phyloP scores from a whole-genome alignment of 2,329 filamentous ascomycete species.

The Elsinoe arachidis region DNA sequence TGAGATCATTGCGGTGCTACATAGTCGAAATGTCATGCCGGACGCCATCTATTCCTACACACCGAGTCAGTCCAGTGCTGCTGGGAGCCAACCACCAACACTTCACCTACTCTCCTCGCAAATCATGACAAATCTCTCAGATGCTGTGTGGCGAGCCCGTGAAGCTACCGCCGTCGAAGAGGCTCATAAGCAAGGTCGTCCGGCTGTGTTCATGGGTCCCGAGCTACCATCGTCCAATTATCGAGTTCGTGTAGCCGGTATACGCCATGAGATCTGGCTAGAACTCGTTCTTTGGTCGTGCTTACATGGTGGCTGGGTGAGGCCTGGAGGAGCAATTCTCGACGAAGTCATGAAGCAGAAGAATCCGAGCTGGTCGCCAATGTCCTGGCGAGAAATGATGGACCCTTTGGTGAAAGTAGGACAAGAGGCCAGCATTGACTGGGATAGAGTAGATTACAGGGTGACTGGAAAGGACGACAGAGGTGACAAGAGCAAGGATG shows the following conservation, averaged over 20 bases:
- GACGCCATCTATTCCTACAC: slow-evolving; percentile 36
- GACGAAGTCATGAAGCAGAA: slow-evolving; percentile 20
- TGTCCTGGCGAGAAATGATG: slow-evolving; percentile 37
- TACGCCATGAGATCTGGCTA: slow-evolving; percentile 42
- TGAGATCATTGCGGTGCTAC: slow-evolving; percentile 40
- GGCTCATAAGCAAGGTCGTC: slow-evolving; percentile 26
- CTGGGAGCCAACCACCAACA: slow-evolving; percentile 39
- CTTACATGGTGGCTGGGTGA: slow-evolving; percentile 39
- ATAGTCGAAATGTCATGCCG: slow-evolving; percentile 40
- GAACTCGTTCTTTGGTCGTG: slow-evolving; percentile 46
- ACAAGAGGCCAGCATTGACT: slow-evolving; percentile 22
- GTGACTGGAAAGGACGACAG: slow-evolving; percentile 18
- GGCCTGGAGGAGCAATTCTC: slow-evolving; percentile 35
- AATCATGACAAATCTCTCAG: slow-evolving; percentile 42
- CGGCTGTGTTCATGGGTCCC: slow-evolving; percentile 32
- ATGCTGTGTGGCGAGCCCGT: slow-evolving; percentile 42
- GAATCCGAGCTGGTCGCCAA: slow-evolving; percentile 23
- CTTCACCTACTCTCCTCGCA: slow-evolving; percentile 40
- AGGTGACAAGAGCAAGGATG: not conserved
- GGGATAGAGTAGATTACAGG: slow-evolving; percentile 24
- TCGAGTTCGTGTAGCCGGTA: slow-evolving; percentile 31
- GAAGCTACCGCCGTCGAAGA: slow-evolving; percentile 28
- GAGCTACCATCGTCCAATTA: slow-evolving; percentile 38
- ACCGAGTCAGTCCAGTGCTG: slow-evolving; percentile 27
- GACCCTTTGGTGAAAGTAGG: slow-evolving; percentile 21